phyloP scores from a whole-genome alignment of 2,329 filamentous ascomycete genomes.

The Pseudogymnoascus sp. region DNA sequence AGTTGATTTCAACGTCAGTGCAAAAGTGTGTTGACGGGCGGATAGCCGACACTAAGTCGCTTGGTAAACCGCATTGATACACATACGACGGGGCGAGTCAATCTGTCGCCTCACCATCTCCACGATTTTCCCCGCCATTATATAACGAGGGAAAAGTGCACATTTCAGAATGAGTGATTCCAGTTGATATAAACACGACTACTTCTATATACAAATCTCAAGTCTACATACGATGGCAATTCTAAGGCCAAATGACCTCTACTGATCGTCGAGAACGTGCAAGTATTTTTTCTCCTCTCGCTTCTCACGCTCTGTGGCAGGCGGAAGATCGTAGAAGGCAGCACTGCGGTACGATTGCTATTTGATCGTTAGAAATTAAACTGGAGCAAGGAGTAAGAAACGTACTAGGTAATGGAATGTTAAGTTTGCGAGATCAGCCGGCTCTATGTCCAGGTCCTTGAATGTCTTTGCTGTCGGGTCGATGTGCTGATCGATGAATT shows the following conservation, averaged over 20 bases:
- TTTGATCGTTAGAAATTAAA: constrained; percentile 28
- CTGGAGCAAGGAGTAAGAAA: constrained; percentile 14
- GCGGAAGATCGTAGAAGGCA: constrained; percentile 85
- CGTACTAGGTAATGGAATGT: constrained; percentile 91
- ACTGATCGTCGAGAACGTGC: constrained; percentile 85
- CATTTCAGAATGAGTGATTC: background rate
- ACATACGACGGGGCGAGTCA: background rate
- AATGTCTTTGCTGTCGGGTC: constrained; percentile 91
- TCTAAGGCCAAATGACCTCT: constrained; percentile 27
- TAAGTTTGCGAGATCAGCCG: constrained; percentile 74
- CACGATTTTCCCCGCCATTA: background rate
- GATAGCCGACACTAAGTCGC: constrained; percentile 4
- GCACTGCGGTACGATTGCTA: constrained; percentile 86
- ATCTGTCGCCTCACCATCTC: background rate
- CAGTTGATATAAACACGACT: constrained; percentile 6
- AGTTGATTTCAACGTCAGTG: background rate
- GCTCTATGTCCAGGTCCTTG: constrained; percentile 83
- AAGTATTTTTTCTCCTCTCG: constrained; percentile 93
- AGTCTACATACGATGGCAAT: constrained; percentile 7
- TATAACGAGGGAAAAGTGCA: background rate
- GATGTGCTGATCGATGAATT: constrained; percentile 88
- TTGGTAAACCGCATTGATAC: background rate
- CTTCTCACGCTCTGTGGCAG: constrained; percentile 90
- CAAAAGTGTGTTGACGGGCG: background rate
- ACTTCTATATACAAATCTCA: constrained; percentile 7